A percentile compares a stretch with the other conserved stretches of the same genome.
These are phyloP conservation scores for Malassezia dermatis DNA, from an alignment of 1,284 basidiomycete species.

Conservation along the genomic window DNA sequence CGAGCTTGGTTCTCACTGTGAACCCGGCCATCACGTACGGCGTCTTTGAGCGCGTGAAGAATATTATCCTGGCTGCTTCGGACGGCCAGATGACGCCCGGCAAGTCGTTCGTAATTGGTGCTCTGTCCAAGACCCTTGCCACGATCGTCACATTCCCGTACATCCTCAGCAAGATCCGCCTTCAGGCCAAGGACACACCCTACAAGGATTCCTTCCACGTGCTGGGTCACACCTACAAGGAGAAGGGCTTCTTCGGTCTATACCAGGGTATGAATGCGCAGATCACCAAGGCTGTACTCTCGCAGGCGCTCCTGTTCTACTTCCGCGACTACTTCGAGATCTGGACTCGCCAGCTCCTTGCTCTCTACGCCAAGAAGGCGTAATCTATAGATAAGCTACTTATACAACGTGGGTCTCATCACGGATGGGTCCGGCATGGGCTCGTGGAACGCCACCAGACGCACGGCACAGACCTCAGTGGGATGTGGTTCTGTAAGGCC, in stretches of 20 bases:
- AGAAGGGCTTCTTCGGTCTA: constrained; percentile 62
- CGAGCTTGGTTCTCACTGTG: constrained; percentile 75
- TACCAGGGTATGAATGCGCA: constrained; percentile 87
- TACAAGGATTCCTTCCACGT: constrained; percentile 68
- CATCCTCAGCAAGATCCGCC: constrained; percentile 92
- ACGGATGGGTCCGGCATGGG: constrained; percentile 7
- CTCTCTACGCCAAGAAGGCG: constrained; percentile 19
- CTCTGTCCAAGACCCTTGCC: constrained; percentile 85
- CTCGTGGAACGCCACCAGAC: constrained; percentile 15
- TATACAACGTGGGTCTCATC: constrained; percentile 4
- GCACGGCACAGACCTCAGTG: background rate
- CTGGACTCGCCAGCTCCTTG: constrained; percentile 39
- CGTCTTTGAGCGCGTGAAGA: constrained; percentile 76
- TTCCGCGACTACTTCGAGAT: constrained; percentile 47
- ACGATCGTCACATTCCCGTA: constrained; percentile 53
- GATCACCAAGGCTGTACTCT: constrained; percentile 75
- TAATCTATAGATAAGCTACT: constrained; percentile 7
- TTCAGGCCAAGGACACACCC: constrained; percentile 61
- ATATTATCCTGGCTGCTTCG: constrained; percentile 51
- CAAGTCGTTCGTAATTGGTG: constrained; percentile 77
- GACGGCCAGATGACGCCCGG: constrained; percentile 65
- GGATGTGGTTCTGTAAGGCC: constrained; percentile 1
- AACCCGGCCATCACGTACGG: constrained; percentile 99
- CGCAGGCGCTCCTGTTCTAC: constrained; percentile 55
- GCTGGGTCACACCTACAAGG: constrained; percentile 61